Evolutionary conservation across 306 rosid genomes (phyloP).

Genomic region (Medicago arabica): DNA sequence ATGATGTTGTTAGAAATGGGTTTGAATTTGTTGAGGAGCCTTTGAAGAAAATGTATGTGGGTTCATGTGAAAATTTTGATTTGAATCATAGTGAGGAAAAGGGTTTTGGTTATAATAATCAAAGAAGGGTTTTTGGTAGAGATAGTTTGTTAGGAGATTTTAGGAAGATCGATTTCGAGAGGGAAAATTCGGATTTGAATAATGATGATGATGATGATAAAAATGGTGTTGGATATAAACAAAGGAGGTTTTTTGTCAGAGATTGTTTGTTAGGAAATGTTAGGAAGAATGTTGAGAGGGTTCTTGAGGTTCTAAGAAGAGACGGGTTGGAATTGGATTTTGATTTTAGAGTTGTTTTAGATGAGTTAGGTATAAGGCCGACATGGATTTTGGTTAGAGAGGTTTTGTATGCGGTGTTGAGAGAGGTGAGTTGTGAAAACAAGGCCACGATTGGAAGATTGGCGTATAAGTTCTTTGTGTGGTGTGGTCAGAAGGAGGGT

Average conservation of each 20-base stretch:
- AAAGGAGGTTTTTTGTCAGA: constrained; percentile 47
- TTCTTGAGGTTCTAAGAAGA: constrained; percentile 65
- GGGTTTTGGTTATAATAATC: not conserved
- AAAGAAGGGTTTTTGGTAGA: constrained; percentile 44
- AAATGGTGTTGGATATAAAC: not conserved
- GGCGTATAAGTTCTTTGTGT: constrained; percentile 77
- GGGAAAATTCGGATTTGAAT: constrained; percentile 19
- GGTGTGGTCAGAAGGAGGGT: constrained; percentile 68
- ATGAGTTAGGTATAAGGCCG: constrained; percentile 60
- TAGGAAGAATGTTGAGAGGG: constrained; percentile 55
- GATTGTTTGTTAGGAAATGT: constrained; percentile 48
- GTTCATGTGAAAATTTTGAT: constrained; percentile 27
- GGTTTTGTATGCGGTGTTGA: constrained; percentile 71
- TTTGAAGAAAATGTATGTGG: constrained; percentile 44
- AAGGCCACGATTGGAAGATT: constrained; percentile 67
- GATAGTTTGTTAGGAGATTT: constrained; percentile 47
- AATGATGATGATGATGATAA: not conserved
- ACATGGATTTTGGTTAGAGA: constrained; percentile 80
- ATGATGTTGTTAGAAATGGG: not conserved
- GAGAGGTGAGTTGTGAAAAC: constrained; percentile 47
- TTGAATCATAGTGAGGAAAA: constrained; percentile 15
- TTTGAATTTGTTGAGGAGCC: constrained; percentile 29
- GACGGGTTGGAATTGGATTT: constrained; percentile 77
- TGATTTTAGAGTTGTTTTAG: constrained; percentile 62
- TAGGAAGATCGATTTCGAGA: constrained; percentile 50